Base-by-base conservation (phyloP, 2,329 filamentous ascomycete species). In the Stachybotrys chartarum region DNA sequence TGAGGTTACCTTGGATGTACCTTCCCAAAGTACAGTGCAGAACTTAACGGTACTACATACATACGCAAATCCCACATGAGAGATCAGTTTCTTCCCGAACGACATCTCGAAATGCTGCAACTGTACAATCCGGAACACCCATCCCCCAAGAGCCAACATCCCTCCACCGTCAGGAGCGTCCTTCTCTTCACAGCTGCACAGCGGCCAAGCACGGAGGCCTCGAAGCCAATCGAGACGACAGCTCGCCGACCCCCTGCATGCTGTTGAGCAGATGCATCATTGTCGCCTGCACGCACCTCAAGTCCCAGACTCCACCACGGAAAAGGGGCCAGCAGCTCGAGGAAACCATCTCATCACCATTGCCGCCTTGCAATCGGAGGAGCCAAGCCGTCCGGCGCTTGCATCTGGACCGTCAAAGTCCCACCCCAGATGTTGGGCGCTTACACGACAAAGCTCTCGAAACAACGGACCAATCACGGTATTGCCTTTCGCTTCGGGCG, bases 401-500 rank as follows among this genome's bases (percentile, higher is more conserved):
- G 54, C 60, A 61, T 58, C 55, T 12, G 30, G 12, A 52, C 11
- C n/a, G 10, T 53, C 35, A 46, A 42, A 42, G 45, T 47, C 45
- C 45, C 45, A n/a, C 45, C 16, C 45, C 10, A 47, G 45, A 47
- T 42, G 14, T 42, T 54, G 60, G 63, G 63, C 63, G 63, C 63
- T 65, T 65, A 65, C 59, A 63, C 52, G 54, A 53, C 58, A 57
- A 56, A 39, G 56, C 52, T 54, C 35, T 51, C 35, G 17, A 50
- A 16, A 12, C 31, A 46, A n/a, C 44, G 44, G 56, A 24, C 63
- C 63, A 65, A 65, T 65, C 61, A 65, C 35, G 5, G 14, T 42
- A 42, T 42, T 10, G 35, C 35, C 3, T 42, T 42, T 42, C 35
- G 35, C 35, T 14, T 6, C 35, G 35, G 14, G 35, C 8, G 35